phyloP scores from a whole-genome alignment of 2,329 filamentous ascomycete species.

The Aspergillus unguis region DNA sequence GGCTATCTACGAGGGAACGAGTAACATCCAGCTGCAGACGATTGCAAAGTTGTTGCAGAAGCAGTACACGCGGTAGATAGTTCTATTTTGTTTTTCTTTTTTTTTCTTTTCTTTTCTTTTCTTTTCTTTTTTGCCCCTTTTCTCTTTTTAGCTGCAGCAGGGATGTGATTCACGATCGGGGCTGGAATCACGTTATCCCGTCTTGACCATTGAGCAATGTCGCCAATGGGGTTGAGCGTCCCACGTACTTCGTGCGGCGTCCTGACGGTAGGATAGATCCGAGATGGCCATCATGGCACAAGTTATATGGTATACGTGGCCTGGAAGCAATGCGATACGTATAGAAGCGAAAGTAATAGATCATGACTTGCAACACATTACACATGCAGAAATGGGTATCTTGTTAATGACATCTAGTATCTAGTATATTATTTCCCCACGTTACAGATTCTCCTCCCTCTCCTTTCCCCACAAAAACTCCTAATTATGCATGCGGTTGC shows the following conservation, averaged over 20 bases:
- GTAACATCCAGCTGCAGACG: constrained; percentile 67
- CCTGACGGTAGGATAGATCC: neutral
- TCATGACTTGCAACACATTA: neutral
- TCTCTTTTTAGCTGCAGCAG: too few relatives aligned
- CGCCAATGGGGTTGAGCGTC: neutral
- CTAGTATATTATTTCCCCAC: neutral
- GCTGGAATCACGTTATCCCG: too few relatives aligned
- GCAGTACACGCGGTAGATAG: constrained; percentile 57
- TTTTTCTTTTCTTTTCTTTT: neutral
- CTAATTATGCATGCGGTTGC: too few relatives aligned
- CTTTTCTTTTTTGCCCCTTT: neutral
- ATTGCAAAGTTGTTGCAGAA: constrained; percentile 69
- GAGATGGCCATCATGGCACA: too few relatives aligned
- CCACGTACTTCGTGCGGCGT: neutral
- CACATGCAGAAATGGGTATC: constrained; percentile 1
- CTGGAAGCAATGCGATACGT: too few relatives aligned
- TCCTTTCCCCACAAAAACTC: too few relatives aligned
- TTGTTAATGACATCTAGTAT: neutral
- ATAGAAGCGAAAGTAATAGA: too few relatives aligned
- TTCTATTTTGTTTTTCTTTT: neutral
- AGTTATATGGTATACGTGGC: too few relatives aligned
- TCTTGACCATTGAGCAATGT: neutral
- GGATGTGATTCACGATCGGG: too few relatives aligned
- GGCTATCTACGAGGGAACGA: constrained; percentile 85
- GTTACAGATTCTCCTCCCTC: too few relatives aligned